Evolutionary conservation across 1,139 yeast genomes (phyloP), one percentile per base, ranked within the genome.

Genomic region (Lodderomyces jiufengensis): DNA sequence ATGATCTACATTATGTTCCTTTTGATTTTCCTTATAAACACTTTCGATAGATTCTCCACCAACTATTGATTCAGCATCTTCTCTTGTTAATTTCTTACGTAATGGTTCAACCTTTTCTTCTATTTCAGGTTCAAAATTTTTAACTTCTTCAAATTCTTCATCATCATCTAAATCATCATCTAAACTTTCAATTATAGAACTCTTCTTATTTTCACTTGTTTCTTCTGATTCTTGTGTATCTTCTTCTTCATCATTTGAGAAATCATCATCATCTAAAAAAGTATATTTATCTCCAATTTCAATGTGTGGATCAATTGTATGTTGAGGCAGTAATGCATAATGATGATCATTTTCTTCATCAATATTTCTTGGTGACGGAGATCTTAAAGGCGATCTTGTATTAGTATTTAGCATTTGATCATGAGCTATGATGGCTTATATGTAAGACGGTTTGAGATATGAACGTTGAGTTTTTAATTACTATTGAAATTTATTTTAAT

Each of bases 21-120:
- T 29, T 22, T 36, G 25, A n/a, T 10, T 22, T 11, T 32, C 38
- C 20, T 31, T 18, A 18, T 30, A 32, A 4, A 43, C 36, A 10
- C 24, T 5, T 21, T 34, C 35, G 9, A 43, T 31, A 2, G 46
- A 39, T 24, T 59, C 63, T 23, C 74, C 74, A 6, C 73, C 74
- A 15, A 67, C 67, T 31, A 67, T 51, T 4, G 71, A 63, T 34
- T 55, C 51, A 31, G 73, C 73, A 42, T 67, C 72, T 9, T 49
- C 45, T 27, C 47, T 45, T 13, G 66, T 52, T 5, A 64, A 33
- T 15, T 49, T 39, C 24, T 40, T 41, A 18, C 27, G 28, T 13
- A 33, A 22, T 9, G 36, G 32, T 25, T 11, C 18, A 8, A 24
- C 5, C 18, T 15, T 11, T 5, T 21, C 22, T 15, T 31, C 34